Evolutionary conservation across 306 rosid species (phyloP), one percentile per base, ranked within the genome.

Genomic region (Ziziphus jujuba): DNA sequence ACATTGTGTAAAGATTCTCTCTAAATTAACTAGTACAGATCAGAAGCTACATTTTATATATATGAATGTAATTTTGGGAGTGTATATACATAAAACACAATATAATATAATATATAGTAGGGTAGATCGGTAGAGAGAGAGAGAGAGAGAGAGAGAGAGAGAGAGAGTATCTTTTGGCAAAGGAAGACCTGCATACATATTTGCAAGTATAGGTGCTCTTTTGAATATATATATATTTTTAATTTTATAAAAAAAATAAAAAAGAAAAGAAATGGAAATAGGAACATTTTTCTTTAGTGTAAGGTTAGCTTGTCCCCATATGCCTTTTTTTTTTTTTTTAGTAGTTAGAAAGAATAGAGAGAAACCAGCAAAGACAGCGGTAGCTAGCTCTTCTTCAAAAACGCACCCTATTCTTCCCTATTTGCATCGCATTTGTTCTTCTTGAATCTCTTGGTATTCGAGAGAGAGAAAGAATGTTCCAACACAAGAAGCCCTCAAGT

Each of bases 391-490:
- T 80, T 78, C 91, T 84, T 91, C 84, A 84, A 88, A 82, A 88
- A 76, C 89, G 97, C 87, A 91, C 97, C 97, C 86, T 85, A 91
- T 91, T 91, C 97, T 79, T 61, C 86, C 84, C 79, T 76, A 80
- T 79, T 84, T 89, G 96, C 92, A 89, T 92, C 86, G 98, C 96
- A 86, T 92, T 92, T 92, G 98, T 92, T 92, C 97, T 87, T 92
- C 97, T 87, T 92, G 91, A 89, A 87, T 84, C 89, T 87, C 90
- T 82, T 9, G 14, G 85, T 80, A 84, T 85, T 77, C 84, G 73
- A 84, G 52, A 74, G 73, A 66, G 61, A 80, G 72, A 84, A 68
- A 75, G 79, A 81, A 90, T 93, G 98, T 90, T 90, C 98, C 97
- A 95, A 75, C 89, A 92, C 20, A 93, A 93, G 97, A 93, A 93